These are phyloP conservation scores for Penicillium sp. DNA, from an alignment of 2,329 filamentous ascomycete species.

Conservation along the genomic window DNA sequence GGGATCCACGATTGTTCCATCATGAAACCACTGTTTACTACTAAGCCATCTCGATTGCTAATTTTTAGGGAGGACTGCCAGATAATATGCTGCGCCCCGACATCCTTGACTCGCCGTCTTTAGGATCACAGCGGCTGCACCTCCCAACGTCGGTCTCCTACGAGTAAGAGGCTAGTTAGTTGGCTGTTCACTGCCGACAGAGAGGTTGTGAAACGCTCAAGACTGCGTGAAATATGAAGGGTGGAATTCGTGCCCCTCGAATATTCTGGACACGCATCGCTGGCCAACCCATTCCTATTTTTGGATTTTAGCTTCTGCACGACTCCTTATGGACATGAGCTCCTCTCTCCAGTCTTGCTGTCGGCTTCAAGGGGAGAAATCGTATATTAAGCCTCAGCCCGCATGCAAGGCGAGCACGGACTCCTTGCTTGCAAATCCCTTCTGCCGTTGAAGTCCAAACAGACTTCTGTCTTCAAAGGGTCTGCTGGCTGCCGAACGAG, in stretches of 20 bases:
- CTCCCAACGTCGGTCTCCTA: not conserved
- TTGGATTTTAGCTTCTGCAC: not conserved
- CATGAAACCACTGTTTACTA: not conserved
- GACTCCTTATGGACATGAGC: not conserved
- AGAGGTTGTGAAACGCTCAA: conserved; percentile 6
- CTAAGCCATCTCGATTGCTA: not conserved
- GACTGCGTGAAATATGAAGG: conserved; percentile 11
- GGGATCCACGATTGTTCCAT: conserved; percentile 1
- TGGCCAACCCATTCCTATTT: not conserved
- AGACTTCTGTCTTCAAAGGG: not conserved
- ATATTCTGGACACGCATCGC: not conserved
- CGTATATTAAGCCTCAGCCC: not conserved
- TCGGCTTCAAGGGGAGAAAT: not conserved
- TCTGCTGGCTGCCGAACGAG: not conserved
- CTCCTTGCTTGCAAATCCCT: not conserved
- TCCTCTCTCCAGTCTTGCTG: not conserved
- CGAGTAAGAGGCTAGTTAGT: not conserved
- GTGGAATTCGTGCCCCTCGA: conserved; percentile 2
- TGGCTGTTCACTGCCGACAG: not conserved
- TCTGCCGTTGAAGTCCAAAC: conserved; percentile 1
- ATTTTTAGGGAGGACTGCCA: not conserved
- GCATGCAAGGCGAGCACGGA: not conserved
- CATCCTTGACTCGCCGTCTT: not conserved
- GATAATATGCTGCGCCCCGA: no score
- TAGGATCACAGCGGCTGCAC: not conserved